Conservation (phyloP, 139 green algal genomes). For the Astrephomene gubernaculifera region DNA sequence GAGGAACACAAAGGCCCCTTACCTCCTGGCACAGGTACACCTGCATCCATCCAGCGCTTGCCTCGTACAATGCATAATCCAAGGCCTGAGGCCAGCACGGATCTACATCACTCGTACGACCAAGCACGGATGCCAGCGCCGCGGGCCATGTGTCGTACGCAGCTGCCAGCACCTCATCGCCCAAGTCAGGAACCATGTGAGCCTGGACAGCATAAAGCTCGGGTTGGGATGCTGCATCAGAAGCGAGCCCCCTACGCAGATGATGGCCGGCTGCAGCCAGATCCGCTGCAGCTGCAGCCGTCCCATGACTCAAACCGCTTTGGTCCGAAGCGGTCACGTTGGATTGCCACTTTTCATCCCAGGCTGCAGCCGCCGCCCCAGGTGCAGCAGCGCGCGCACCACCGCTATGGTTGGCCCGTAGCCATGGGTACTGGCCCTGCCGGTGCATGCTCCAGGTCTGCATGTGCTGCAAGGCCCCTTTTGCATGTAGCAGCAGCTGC, state of each 20-base stretch:
- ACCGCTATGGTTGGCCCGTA: too few relatives aligned
- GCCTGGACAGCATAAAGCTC: not conserved
- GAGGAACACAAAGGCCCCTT: not conserved
- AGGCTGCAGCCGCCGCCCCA: too few relatives aligned
- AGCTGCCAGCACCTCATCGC: not conserved
- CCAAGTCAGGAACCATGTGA: not conserved
- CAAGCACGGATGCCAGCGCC: not conserved
- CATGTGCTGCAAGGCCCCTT: not conserved
- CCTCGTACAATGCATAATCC: not conserved
- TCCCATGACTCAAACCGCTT: not conserved
- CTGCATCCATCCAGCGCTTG: not conserved
- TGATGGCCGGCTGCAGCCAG: too few relatives aligned
- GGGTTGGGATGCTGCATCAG: too few relatives aligned
- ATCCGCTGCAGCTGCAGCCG: too few relatives aligned
- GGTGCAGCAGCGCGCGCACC: too few relatives aligned
- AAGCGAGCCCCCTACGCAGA: too few relatives aligned
- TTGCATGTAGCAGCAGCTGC: not conserved
- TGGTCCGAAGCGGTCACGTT: too few relatives aligned
- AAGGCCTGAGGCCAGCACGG: not conserved
- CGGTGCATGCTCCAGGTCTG: not conserved
- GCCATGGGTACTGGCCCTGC: not conserved
- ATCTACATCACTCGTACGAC: not conserved
- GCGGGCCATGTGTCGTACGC: not conserved
- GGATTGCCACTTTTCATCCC: too few relatives aligned
- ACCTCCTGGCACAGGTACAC: not conserved